Conservation (phyloP, 768 basidiomycete genomes). For the Scleroderma bovista region DNA sequence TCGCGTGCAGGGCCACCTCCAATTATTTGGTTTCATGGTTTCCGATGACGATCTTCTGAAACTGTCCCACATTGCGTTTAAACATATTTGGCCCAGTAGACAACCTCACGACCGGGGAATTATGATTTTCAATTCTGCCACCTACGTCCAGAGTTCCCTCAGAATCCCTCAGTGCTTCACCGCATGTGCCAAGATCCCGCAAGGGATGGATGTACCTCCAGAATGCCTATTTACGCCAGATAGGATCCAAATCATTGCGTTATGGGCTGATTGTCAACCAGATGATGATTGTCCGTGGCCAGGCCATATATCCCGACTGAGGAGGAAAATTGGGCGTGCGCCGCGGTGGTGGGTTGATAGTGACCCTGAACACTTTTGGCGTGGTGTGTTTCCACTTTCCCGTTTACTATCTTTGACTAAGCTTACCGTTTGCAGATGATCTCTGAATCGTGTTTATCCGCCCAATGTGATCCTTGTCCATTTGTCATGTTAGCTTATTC, state of each 20-base stretch:
- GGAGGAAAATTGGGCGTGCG: background rate
- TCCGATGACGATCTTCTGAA: background rate
- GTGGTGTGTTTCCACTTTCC: background rate
- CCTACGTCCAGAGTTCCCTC: background rate
- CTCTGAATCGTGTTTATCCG: too few relatives aligned
- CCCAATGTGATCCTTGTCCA: too few relatives aligned
- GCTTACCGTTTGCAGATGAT: too few relatives aligned
- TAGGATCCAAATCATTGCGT: background rate
- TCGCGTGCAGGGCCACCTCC: background rate
- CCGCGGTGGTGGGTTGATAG: conserved; percentile 1
- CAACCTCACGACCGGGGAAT: background rate
- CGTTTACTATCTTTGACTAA: too few relatives aligned
- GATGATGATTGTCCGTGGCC: background rate
- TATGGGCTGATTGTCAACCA: background rate
- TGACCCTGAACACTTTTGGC: background rate
- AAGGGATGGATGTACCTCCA: background rate
- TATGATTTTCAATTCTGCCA: background rate
- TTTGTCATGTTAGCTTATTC: too few relatives aligned
- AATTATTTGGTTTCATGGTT: background rate
- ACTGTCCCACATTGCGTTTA: background rate
- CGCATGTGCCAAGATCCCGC: background rate
- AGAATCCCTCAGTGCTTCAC: background rate
- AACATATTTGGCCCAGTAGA: background rate
- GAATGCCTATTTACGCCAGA: background rate
- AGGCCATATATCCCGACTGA: background rate